A percentile compares a stretch with the other conserved stretches of the same genome.
These are phyloP conservation scores for Meyerozyma guilliermondii DNA, from an alignment of 1,139 yeast genomes.

Conservation along the genomic window DNA sequence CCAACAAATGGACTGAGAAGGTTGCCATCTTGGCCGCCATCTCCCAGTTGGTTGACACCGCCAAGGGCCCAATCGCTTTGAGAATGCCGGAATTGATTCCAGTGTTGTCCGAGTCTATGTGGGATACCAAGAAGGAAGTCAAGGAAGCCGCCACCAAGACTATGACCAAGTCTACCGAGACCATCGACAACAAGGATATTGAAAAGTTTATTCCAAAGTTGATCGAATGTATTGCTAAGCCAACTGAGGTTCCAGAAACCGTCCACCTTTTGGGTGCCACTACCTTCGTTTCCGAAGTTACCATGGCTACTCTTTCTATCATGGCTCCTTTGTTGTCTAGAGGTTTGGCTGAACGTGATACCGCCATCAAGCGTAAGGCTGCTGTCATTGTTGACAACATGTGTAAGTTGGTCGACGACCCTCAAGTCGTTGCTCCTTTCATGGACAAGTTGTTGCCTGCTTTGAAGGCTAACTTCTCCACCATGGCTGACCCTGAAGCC, in stretches of 20 bases:
- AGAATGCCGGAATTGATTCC: slow-evolving; percentile 99
- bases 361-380: slow-evolving; percentile 98
- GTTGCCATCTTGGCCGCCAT: slow-evolving; percentile 83
- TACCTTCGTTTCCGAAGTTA: slow-evolving; percentile 98
- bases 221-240: slow-evolving; percentile 94
- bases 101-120: slow-evolving; percentile 97
- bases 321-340: slow-evolving; percentile 98
- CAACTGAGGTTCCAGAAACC: slow-evolving; percentile 97
- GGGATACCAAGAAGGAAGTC: slow-evolving; percentile 99
- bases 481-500: slow-evolving; percentile 99
- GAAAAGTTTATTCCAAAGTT: slow-evolving; percentile 97
- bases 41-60: slow-evolving; percentile 85
- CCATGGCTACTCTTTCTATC: slow-evolving; percentile 98
- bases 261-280: slow-evolving; percentile 99
- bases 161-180: slow-evolving; percentile 93
- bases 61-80: slow-evolving; percentile 92
- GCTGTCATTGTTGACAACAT: slow-evolving; percentile 99
- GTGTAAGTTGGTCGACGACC: slow-evolving; percentile 99
- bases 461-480: slow-evolving; percentile 85
- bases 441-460: slow-evolving; percentile 93
- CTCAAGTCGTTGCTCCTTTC: slow-evolving; percentile 99
- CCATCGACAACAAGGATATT: slow-evolving; percentile 99
- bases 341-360: slow-evolving; percentile 99
- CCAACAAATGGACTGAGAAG: slow-evolving; percentile 98
- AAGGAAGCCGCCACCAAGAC: slow-evolving; percentile 95